phyloP scores from a whole-genome alignment of 192 early-diverging fungal genomes.

The Lobulomyces angularis region DNA sequence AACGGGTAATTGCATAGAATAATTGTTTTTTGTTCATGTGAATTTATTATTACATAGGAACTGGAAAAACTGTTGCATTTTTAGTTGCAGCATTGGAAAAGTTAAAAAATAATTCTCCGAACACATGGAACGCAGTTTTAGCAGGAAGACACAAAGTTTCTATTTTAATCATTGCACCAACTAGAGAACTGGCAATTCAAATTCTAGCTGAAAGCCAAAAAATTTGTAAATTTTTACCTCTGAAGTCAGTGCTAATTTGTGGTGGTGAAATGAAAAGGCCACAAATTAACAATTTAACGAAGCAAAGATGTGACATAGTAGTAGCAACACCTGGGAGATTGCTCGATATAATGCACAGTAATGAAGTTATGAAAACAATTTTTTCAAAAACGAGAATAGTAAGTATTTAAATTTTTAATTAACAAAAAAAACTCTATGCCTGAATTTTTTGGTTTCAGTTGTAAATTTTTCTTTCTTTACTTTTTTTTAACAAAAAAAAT shows the following conservation, averaged over 20 bases:
- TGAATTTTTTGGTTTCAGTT: conserved; percentile 4
- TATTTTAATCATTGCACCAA: conserved; percentile 67
- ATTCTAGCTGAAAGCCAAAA: conserved; percentile 64
- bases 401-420: neutral
- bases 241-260: conserved; percentile 59
- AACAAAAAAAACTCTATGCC: neutral
- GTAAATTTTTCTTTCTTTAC: neutral
- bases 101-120: conserved; percentile 14
- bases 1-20: too few relatives aligned
- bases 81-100: conserved; percentile 77
- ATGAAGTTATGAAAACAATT: neutral
- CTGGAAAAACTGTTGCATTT: conserved; percentile 95
- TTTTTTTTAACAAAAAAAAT: neutral
- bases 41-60: too few relatives aligned
- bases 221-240: conserved; percentile 41
- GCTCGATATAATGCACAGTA: conserved; percentile 24
- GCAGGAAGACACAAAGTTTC: conserved; percentile 8
- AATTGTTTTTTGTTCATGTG: too few relatives aligned
- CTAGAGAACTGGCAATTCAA: conserved; percentile 78
- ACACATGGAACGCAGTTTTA: neutral
- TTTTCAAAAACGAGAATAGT: conserved; percentile 3
- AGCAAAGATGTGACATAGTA: conserved; percentile 63
- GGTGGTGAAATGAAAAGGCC: conserved; percentile 57
- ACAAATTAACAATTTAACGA: conserved; percentile 36
- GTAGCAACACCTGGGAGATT: conserved; percentile 93